Evolutionary conservation across 257 asterid genomes (phyloP), one percentile per base, ranked within the genome.

Genomic region (Solanum gandarillasii): DNA sequence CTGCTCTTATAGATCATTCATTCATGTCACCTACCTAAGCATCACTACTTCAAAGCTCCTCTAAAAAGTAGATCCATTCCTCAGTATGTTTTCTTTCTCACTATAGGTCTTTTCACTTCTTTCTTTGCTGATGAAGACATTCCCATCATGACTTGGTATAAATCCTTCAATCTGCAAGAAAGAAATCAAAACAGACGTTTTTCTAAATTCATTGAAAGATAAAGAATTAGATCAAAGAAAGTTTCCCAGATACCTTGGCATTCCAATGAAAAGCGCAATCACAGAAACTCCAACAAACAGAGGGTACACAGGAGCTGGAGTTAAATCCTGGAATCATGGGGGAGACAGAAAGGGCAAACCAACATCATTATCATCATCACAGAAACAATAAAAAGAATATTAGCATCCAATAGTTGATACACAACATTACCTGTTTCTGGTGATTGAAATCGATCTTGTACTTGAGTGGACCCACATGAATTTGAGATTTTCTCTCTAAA

Each of bases 241-340:
- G 48, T 5, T 8, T 23, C 36, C 76, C 36, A 29, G 18, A 78
- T 89, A 96, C 99, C 98, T 95, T 89, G 99, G 99, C 95, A 95
- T 93, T 62, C 98, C 91, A 52, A 96, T 93, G 92, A 94, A 93
- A 89, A 96, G 92, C 16, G 93, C 94, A 88, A 96, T 93, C 31
- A 90, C 98, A 38, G 94, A 91, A 85, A 96, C 85, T 87, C 98
- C 99, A 58, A 90, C 95, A 60, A 96, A 91, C 34, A 96, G 95
- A 87, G 97, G 98, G 91, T 96, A 96, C 78, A 94, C 95, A 36
- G 98, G 98, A 65, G 98, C 98, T 8, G 96, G 91, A 41, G 99
- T 94, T 92, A 96, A 88, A 92, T 96, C 98, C 98, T 95, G 93
- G 78, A 91, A 75, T 62, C 68, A 11, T 41, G 14, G 83, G 9